phyloP scores from a whole-genome alignment of 176 grass and related monocot genomes.

The Pontederia crassipes region DNA sequence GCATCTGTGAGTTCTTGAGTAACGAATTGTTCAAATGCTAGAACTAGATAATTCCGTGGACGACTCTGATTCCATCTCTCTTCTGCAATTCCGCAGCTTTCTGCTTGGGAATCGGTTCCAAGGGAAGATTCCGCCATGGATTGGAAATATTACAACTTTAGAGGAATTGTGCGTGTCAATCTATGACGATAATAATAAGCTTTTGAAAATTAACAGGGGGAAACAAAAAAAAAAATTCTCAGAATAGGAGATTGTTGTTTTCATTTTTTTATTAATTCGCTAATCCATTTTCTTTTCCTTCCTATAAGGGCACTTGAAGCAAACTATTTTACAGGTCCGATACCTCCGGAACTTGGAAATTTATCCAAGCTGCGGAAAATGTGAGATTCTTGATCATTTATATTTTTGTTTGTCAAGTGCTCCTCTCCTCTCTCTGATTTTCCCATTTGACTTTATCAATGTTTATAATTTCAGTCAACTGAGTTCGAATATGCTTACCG shows the following conservation, averaged over 20 bases:
- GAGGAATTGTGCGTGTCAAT: no score
- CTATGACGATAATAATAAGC: no score
- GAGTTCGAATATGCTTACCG: not conserved
- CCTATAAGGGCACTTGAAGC: not conserved
- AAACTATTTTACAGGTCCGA: not conserved
- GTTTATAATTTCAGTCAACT: not conserved
- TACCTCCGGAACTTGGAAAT: not conserved
- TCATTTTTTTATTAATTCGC: not conserved
- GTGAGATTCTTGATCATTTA: not conserved
- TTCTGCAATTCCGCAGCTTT: no score
- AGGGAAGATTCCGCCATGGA: no score
- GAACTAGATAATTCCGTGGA: no score
- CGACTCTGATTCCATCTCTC: no score
- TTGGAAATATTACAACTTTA: no score
- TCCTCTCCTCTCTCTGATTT: not conserved
- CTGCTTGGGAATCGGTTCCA: no score
- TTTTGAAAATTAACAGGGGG: no score
- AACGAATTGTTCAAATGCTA: no score
- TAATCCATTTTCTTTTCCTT: not conserved
- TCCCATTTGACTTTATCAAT: not conserved
- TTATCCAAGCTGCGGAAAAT: not conserved
- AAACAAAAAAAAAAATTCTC: no score
- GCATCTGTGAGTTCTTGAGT: not conserved
- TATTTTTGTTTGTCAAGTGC: not conserved
- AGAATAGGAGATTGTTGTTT: no score